Evolutionary conservation across 495 filamentous ascomycete genomes (phyloP), one percentile per base, ranked within the genome.

Genomic region (Annulohypoxylon nitens): DNA sequence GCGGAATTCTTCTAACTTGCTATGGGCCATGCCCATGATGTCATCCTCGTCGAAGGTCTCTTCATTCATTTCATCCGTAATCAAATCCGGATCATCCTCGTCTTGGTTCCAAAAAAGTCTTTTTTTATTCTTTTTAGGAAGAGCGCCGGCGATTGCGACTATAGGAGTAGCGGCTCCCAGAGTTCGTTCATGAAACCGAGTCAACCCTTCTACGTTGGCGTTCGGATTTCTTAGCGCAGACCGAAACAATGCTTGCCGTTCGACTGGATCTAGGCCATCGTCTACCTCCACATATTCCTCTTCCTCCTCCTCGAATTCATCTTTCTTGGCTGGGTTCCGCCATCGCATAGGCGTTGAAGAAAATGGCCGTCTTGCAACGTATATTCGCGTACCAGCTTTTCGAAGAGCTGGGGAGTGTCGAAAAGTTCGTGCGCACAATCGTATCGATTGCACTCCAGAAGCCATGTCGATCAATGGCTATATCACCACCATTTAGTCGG

Each of bases 1-100:
- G 37, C 96, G 88, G 75, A 95, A 93, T 78, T 94, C 87, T 76
- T 98, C 94, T 64, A 99, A 81, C 81, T 98, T 93, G 61, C 87
- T 90, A 80, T 98, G 95, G 0, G 87, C 96, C 73, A 92, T 83
- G 34, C 87, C 85, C 58, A 91, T 90, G 43, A 99, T 92, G 79
- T 97, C 94, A 72, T 97, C 92, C 65, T 93, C 91, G 51, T 85
- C 81, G 62, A 85, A 84, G 50, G 78, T 74, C 43, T 84, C 81
- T 54, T 81, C 81, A 34, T 81, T 77, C 4, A 70, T 55, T 63
- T 86, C 83, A 37, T 83, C 75, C 11, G 76, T 79, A 30, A 84
- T 76, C 25, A 82, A 25, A 8, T 85, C 83, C 14, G 76, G 18
- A 37, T 86, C 84, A 12, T 78, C 61, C 72, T 87, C 84, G 0